Evolutionary conservation across 2,329 filamentous ascomycete genomes (phyloP).

Genomic region (Aaosphaeria arxii): DNA sequence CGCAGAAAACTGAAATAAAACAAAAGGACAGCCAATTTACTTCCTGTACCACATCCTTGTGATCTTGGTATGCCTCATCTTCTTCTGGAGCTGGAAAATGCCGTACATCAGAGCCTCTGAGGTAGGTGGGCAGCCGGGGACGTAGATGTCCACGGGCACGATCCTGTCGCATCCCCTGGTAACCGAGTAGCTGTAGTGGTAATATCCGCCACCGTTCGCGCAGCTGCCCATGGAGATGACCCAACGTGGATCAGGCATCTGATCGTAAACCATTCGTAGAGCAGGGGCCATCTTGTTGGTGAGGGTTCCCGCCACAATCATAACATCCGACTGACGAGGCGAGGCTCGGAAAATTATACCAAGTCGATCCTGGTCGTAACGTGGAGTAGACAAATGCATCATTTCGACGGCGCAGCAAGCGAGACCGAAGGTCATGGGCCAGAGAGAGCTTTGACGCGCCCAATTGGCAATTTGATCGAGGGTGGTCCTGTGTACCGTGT

Average conservation of each 20-base stretch:
- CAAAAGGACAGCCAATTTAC: slow-evolving; percentile 25
- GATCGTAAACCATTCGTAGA: slow-evolving; percentile 86
- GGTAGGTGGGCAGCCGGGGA: slow-evolving; percentile 67
- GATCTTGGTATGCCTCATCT: slow-evolving; percentile 63
- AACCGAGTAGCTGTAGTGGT: slow-evolving; percentile 82
- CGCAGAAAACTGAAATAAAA: slow-evolving; percentile 6
- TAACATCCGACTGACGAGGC: slow-evolving; percentile 85
- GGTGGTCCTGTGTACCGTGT: slow-evolving; percentile 58
- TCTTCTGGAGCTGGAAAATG: slow-evolving; percentile 75
- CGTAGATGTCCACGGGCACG: slow-evolving; percentile 80
- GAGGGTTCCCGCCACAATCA: slow-evolving; percentile 91
- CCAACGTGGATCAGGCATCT: slow-evolving; percentile 92
- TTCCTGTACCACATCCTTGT: slow-evolving; percentile 59
- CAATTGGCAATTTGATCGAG: slow-evolving; percentile 83
- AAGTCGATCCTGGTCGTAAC: slow-evolving; percentile 85
- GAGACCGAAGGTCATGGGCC: slow-evolving; percentile 88
- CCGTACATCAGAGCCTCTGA: slow-evolving; percentile 56
- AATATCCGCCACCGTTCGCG: slow-evolving; percentile 82
- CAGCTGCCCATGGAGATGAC: slow-evolving; percentile 83
- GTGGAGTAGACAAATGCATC: slow-evolving; percentile 91
- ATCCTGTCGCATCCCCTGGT: slow-evolving; percentile 75
- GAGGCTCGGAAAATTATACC: slow-evolving; percentile 92
- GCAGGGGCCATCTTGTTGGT: slow-evolving; percentile 97
- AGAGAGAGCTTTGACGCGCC: slow-evolving; percentile 82
- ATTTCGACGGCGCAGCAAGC: slow-evolving; percentile 91